Conservation (phyloP, 805 yeast genomes). For the Lipomyces lipofer region DNA sequence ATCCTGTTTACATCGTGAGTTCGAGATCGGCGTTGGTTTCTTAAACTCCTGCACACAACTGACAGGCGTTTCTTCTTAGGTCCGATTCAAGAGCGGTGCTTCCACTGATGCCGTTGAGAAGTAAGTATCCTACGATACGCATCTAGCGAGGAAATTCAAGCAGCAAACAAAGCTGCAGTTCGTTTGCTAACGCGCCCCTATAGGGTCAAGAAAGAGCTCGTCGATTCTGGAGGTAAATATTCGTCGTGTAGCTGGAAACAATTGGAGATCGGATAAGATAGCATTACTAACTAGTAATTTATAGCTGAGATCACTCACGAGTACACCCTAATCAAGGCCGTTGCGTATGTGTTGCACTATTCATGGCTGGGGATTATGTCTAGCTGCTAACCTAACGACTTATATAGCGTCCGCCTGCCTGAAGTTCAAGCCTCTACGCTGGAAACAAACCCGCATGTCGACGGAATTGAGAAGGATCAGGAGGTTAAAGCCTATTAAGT, state of each 20-base stretch:
- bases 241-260: too few species aligned
- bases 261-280: too few species aligned
- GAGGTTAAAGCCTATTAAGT: conserved; percentile 29
- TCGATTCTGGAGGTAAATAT: conserved; percentile 31
- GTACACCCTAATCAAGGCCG: conserved; percentile 33
- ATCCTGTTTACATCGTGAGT: conserved; percentile 25
- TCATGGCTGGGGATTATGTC: not conserved
- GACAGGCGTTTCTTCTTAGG: conserved; percentile 5
- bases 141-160: too few species aligned
- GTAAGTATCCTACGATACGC: conserved; percentile 8
- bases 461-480: conserved; percentile 31
- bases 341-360: conserved; percentile 24
- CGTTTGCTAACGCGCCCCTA: not conserved
- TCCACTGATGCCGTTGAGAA: conserved; percentile 28
- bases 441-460: conserved; percentile 29
- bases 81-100: conserved; percentile 31
- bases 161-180: not conserved
- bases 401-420: conserved; percentile 26
- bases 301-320: conserved; percentile 32
- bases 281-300: not conserved
- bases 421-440: conserved; percentile 24
- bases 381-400: conserved; percentile 5
- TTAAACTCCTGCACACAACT: not conserved
- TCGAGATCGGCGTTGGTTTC: not conserved
- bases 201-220: conserved; percentile 28